Evolutionary conservation across 495 filamentous ascomycete species (phyloP).

Genomic region (Glutinoglossum americanum): DNA sequence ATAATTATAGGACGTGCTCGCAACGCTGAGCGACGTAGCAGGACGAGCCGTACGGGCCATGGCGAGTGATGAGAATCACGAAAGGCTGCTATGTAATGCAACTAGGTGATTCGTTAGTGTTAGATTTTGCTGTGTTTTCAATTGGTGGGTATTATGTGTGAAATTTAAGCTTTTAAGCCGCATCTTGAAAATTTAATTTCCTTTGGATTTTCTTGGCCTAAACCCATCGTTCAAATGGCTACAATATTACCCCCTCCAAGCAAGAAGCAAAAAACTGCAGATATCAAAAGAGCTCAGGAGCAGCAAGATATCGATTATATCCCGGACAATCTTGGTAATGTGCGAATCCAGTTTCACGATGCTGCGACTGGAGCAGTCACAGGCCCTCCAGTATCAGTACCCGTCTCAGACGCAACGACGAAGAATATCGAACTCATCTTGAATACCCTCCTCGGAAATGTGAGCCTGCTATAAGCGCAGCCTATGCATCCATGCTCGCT

Average conservation of each 20-base stretch:
- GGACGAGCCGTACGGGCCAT: slow-evolving; percentile 12
- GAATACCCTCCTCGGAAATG: slow-evolving; percentile 68
- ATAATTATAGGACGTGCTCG: slow-evolving; percentile 16
- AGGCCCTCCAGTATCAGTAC: slow-evolving; percentile 53
- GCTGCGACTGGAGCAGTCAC: slow-evolving; percentile 47
- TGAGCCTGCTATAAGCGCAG: slow-evolving; percentile 21
- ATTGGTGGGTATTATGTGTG: too few species aligned
- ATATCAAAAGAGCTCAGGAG: slow-evolving; percentile 43
- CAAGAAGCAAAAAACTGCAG: slow-evolving; percentile 67
- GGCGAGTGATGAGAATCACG: not conserved
- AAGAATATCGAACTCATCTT: slow-evolving; percentile 83
- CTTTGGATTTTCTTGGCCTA: not conserved
- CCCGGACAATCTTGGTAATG: slow-evolving; percentile 49
- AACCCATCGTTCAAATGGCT: slow-evolving; percentile 35
- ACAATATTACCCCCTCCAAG: slow-evolving; percentile 76
- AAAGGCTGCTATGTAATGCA: not conserved
- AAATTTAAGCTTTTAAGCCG: not conserved
- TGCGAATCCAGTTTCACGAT: slow-evolving; percentile 77
- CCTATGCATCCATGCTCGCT: not conserved
- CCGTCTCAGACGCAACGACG: slow-evolving; percentile 65
- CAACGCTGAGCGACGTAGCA: slow-evolving; percentile 18
- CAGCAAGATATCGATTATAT: slow-evolving; percentile 59
- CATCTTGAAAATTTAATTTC: not conserved
- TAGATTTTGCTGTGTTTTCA: not conserved
- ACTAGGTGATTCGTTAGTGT: not conserved